phyloP scores from a whole-genome alignment of 2,329 filamentous ascomycete species.

The Aureobasidium subglaciale region DNA sequence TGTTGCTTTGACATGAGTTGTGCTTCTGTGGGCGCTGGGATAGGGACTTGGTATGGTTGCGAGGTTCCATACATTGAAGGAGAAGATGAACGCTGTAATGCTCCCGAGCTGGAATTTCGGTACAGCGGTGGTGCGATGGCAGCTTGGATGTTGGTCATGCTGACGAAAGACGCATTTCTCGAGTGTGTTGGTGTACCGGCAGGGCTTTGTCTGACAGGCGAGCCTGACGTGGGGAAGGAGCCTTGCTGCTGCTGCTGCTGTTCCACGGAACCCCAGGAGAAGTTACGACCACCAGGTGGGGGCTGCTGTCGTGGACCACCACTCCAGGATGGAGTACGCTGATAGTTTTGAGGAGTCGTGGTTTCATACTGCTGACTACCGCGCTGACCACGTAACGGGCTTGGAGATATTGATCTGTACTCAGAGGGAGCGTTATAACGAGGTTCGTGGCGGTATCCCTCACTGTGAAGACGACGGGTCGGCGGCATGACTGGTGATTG shows the following conservation, averaged over 20 bases:
- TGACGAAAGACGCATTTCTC: background rate
- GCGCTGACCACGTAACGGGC: conserved; percentile 6
- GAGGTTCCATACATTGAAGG: background rate
- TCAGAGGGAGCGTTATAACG: background rate
- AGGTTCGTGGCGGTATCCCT: conserved; percentile 16
- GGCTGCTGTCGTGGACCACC: background rate
- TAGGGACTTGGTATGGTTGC: conserved; percentile 11
- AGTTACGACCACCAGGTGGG: background rate
- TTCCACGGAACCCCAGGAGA: background rate
- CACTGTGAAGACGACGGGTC: conserved; percentile 19
- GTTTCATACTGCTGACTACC: conserved; percentile 9
- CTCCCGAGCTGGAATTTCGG: background rate
- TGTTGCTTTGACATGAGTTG: background rate
- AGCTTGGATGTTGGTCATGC: conserved; percentile 1
- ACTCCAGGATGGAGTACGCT: background rate
- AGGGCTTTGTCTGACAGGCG: background rate
- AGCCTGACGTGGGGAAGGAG: background rate
- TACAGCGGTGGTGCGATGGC: background rate
- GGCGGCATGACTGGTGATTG: background rate
- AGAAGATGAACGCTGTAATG: background rate
- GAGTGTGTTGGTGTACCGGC: background rate
- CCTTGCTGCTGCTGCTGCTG: conserved; percentile 5
- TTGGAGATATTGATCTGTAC: conserved; percentile 11
- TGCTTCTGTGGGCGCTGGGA: background rate
- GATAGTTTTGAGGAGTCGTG: background rate